Conservation (phyloP, 345 rosid genomes). For the Eutrema japonicum region DNA sequence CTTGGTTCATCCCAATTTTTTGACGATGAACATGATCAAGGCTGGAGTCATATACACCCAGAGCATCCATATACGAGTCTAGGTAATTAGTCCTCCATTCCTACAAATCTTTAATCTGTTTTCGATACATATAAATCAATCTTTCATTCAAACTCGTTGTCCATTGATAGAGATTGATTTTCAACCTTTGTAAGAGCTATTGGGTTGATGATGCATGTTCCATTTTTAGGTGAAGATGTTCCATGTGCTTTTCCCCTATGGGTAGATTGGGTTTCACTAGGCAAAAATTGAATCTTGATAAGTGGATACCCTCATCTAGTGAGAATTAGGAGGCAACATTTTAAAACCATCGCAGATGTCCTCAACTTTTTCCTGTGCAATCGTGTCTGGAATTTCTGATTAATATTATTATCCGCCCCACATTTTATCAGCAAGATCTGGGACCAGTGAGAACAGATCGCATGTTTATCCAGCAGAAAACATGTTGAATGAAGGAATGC, state of each 20-base stretch:
- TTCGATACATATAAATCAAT: conserved; percentile 2
- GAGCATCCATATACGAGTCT: conserved; percentile 59
- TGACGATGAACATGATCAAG: conserved; percentile 66
- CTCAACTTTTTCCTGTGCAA: not conserved
- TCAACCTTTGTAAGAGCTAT: conserved; percentile 21
- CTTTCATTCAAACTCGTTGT: not conserved
- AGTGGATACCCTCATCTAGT: conserved; percentile 23
- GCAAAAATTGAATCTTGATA: conserved; percentile 10
- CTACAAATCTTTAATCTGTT: not conserved
- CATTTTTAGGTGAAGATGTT: conserved; percentile 13
- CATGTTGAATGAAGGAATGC: conserved; percentile 54
- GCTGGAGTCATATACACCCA: conserved; percentile 63
- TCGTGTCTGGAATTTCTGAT: conserved; percentile 13
- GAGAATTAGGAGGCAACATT: conserved; percentile 13
- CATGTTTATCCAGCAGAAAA: conserved; percentile 62
- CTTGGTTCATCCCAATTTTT: conserved; percentile 56
- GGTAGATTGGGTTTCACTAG: conserved; percentile 24
- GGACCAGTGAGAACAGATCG: conserved; percentile 53
- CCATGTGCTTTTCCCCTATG: conserved; percentile 13
- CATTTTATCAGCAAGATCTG: conserved; percentile 55
- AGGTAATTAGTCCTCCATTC: conserved; percentile 49
- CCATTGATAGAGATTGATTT: conserved; percentile 3
- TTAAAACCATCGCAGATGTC: not conserved
- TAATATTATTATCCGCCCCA: conserved; percentile 15
- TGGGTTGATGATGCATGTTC: conserved; percentile 29